Evolutionary conservation across 1,139 yeast species (phyloP), one percentile per base, ranked within the genome.

Genomic region (Arxiozyma slooffiae): DNA sequence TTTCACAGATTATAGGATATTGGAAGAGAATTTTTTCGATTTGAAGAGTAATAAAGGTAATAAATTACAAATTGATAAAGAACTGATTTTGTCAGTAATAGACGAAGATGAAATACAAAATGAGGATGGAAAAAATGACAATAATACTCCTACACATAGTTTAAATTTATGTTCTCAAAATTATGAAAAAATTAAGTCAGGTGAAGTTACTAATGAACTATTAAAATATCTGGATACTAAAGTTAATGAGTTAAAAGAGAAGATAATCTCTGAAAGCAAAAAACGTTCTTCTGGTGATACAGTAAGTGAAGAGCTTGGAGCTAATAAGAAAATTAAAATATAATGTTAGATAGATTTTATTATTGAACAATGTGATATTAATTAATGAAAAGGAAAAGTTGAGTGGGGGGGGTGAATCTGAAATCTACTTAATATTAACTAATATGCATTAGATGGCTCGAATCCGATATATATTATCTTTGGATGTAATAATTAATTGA

Each of bases 1-100:
- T 39, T 61, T 66, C 38, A 59, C 63, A 18, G 66, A 62, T 45
- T 64, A 64, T 44, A 58, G 60, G 44, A 51, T 60, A 20, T 50
- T 67, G 26, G 70, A 67, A 49, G 65, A 64, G 47, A 63, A 60
- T 46, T 67, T 67, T 49, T 64, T 67, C 38, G 64, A 63, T 41
- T 53, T 66, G 44, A 65, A 66, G 47, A 65, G 68, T 48, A 67
- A 67, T 50, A 67, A 66, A 53, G 62, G 66, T n/a, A 64, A 56
- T 41, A 60, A 62, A 42, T 49, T 67, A 26, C 57, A 57, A 39
- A 62, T 66, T 7, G 53, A 57, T 3, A 54, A 56, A 17, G 55
- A 54, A 6, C 63, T 56, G 23, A 60, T 67, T 43, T 50, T 51
- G 14, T 48, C 52, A 11, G 47, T 67, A 17, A 52, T 63, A 18